Evolutionary conservation across 345 rosid genomes (phyloP).

Genomic region (Brassica carinata): DNA sequence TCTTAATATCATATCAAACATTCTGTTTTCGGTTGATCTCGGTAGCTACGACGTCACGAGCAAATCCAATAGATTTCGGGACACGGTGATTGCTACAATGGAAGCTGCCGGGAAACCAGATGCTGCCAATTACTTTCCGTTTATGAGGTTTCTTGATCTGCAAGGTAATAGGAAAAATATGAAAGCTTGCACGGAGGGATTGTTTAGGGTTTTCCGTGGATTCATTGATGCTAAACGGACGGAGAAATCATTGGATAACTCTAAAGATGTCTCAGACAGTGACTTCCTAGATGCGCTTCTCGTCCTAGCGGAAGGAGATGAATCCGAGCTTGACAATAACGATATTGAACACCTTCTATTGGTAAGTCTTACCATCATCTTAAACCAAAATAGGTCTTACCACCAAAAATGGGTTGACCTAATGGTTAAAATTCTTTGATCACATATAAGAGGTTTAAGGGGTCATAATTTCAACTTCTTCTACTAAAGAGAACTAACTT

Average conservation of each 20-base stretch:
- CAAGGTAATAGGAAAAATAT: constrained; percentile 34
- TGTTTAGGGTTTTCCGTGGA: constrained; percentile 25
- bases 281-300: constrained; percentile 30
- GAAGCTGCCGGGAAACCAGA: constrained; percentile 21
- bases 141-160: constrained; percentile 31
- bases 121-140: constrained; percentile 29
- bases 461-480: too few species aligned
- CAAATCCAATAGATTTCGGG: constrained; percentile 12
- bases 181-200: not conserved
- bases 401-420: too few species aligned
- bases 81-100: constrained; percentile 14
- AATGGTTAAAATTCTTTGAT: too few species aligned
- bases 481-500: too few species aligned
- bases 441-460: too few species aligned
- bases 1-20: constrained; percentile 33
- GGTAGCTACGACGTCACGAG: constrained; percentile 17
- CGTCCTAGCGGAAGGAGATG: constrained; percentile 24
- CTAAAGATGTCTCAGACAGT: not conserved
- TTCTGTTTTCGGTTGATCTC: constrained; percentile 26
- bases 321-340: not conserved
- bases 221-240: constrained; percentile 26
- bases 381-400: too few species aligned
- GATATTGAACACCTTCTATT: constrained; percentile 31
- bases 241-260: not conserved
- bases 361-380: constrained; percentile 31